These are phyloP conservation scores for Kentomonas sorsogonicus DNA, from an alignment of 208 protist species.

Conservation along the genomic window DNA sequence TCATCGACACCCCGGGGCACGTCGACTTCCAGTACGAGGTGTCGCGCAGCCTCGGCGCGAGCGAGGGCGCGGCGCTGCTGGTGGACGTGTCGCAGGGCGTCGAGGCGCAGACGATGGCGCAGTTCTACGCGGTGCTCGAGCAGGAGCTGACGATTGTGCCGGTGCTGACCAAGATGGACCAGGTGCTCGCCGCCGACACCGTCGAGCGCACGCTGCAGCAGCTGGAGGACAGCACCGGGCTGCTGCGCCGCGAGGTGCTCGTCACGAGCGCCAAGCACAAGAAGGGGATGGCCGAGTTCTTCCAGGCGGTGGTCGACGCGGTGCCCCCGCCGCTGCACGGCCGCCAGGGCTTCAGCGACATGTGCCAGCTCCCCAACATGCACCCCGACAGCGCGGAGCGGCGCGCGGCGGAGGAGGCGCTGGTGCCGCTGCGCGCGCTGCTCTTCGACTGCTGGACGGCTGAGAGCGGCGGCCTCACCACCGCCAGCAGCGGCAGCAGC, in stretches of 20 bases:
- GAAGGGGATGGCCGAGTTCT: constrained; percentile 75
- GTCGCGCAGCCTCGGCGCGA: constrained; percentile 92
- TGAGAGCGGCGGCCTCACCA: constrained; percentile 82
- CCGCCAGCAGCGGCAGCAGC: constrained; percentile 18
- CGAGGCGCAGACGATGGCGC: constrained; percentile 96
- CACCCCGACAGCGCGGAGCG: constrained; percentile 46
- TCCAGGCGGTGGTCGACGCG: constrained; percentile 88
- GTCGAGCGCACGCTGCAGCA: constrained; percentile 68
- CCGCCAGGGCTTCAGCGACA: constrained; percentile 60
- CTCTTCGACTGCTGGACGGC: constrained; percentile 95
- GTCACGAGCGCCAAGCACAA: constrained; percentile 91
- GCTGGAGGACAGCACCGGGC: constrained; percentile 84
- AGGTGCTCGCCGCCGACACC: constrained; percentile 57
- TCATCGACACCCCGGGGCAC: constrained; percentile 97
- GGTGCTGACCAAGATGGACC: constrained; percentile 88
- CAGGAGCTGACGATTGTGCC: constrained; percentile 81
- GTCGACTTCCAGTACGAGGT: constrained; percentile 98
- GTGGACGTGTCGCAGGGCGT: constrained; percentile 92
- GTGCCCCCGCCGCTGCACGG: constrained; percentile 74
- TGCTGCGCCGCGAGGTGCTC: constrained; percentile 81
- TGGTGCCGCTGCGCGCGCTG: constrained; percentile 89
- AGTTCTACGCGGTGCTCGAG: constrained; percentile 94
- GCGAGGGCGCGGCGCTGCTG: constrained; percentile 85
- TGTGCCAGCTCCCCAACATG: constrained; percentile 63
- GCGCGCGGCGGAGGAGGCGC: constrained; percentile 34